phyloP scores from a whole-genome alignment of 768 basidiomycete species.

The Strobilomyces dryophilus region DNA sequence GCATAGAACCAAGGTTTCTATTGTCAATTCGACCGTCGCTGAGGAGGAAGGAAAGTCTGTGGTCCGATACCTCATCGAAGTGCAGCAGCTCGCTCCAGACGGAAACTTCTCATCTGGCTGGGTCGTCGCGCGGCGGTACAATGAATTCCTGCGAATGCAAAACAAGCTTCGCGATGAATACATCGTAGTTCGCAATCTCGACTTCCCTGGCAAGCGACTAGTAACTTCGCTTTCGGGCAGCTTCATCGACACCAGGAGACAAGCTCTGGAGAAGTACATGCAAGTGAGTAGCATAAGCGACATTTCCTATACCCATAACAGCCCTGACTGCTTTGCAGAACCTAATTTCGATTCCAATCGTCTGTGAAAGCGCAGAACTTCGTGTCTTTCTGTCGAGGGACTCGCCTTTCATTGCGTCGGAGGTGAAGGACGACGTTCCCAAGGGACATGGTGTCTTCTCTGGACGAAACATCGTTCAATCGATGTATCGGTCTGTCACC shows the following conservation, averaged over 20 bases:
- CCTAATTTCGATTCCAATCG: conserved; percentile 65
- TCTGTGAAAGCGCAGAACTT: conserved; percentile 80
- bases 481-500: conserved; percentile 86
- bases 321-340: conserved; percentile 41
- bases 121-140: conserved; percentile 92
- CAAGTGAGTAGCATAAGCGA: conserved; percentile 49
- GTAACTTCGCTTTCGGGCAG: conserved; percentile 83
- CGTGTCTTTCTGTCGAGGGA: conserved; percentile 84
- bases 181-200: conserved; percentile 59
- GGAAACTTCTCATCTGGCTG: conserved; percentile 82
- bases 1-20: conserved; percentile 77
- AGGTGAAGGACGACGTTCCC: conserved; percentile 32
- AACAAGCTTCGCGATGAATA: conserved; percentile 79
- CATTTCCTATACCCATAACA: not conserved
- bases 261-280: conserved; percentile 83
- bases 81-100: conserved; percentile 81
- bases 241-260: conserved; percentile 79
- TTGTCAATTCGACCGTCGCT: conserved; percentile 77
- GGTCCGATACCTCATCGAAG: conserved; percentile 87
- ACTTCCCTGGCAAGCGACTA: conserved; percentile 92
- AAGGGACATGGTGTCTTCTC: conserved; percentile 52
- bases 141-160: conserved; percentile 91
- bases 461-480: conserved; percentile 74
- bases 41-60: conserved; percentile 88
- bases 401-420: conserved; percentile 72